Evolutionary conservation across 2,329 filamentous ascomycete species (phyloP), one percentile per base, ranked within the genome.

Genomic region (Pyricularia pennisetigena): DNA sequence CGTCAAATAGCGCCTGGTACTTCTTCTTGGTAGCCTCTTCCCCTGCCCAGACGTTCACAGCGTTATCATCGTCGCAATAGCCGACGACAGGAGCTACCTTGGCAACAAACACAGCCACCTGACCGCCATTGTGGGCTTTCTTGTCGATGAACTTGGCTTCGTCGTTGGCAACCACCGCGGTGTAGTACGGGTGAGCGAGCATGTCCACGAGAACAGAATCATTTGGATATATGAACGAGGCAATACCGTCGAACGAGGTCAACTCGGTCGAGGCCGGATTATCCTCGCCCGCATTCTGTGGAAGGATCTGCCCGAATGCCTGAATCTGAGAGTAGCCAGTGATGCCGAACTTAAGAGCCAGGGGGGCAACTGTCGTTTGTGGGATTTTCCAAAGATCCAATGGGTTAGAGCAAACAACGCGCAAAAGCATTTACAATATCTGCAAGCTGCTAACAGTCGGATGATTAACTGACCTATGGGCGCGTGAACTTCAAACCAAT

Each of bases 261-360:
- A 26, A n/a, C 8, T 26, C 32, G 29, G 63, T 35, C 29, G 63
- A 65, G 20, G 28, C 63, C 29, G 63, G 63, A 29, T 20, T n/a
- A 10, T 41, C 20, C 30, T 65, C 63, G 29, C 63, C 63, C 7
- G 28, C 29, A 24, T 41, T 65, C 63, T 41, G 63, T n/a, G 20
- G 63, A 5, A 65, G 30, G 29, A 41, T 65, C 30, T 41, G 63
- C 29, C 63, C 63, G 16, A 65, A 65, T n/a, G 30, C 63, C 29
- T 30, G 30, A 20, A 65, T n/a, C 30, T 65, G 30, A n/a, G 30
- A 65, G 16, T 65, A 65, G 20, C 20, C 30, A 41, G 2, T 28
- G 30, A 41, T 65, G 30, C 63, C 63, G 63, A 65, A 65, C 30
- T 65, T 65, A 28, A n/a, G n/a, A n/a, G 63, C 63, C 30, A 65